Base-by-base conservation (phyloP, 1,139 yeast genomes). In the Blastobotrys capitulatus region DNA sequence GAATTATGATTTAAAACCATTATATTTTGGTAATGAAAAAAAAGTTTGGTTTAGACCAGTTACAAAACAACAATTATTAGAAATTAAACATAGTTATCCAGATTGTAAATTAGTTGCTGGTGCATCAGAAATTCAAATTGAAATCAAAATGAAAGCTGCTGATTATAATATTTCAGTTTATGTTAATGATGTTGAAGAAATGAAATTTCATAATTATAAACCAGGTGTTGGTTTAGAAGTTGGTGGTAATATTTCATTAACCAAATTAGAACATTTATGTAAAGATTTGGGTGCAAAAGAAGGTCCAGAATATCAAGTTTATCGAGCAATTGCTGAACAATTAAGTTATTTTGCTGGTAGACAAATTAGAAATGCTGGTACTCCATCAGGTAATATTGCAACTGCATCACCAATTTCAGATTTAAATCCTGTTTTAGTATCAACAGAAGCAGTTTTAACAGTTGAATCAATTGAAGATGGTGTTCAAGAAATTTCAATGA, bases 401-500 rank as follows among this genome's bases (percentile, higher is more conserved):
- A 73, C 77, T 2, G 77, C 77, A 1, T 71, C 76, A n/a, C 77
- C 77, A 26, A 73, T 73, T 51, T 70, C 77, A 1, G 77, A 73
- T 52, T 54, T 73, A 57, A 73, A 73, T 54, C 77, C 77, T 1
- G 66, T 73, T 6, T 57, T 73, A 46, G 72, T 72, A 22, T 69
- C 74, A 2, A 67, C 72, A 18, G 69, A 69, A 49, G 73, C 75
- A 2, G 58, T 59, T 2, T 57, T 73, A 9, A 65, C 67, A 5
- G 66, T 70, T 2, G 68, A 71, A 48, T 62, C 62, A n/a, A 54
- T 69, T 3, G 58, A 56, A 13, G 57, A 59, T 1, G 58, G 64
- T 16, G 58, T 56, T 22, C 55, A 57, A 35, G 52, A 47, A 13
- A 46, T 69, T 12, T 45, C 59, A 7, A 71, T 73, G 73, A 64